Base-by-base conservation (phyloP, 2,329 filamentous ascomycete genomes). In the Nemania abortiva region DNA sequence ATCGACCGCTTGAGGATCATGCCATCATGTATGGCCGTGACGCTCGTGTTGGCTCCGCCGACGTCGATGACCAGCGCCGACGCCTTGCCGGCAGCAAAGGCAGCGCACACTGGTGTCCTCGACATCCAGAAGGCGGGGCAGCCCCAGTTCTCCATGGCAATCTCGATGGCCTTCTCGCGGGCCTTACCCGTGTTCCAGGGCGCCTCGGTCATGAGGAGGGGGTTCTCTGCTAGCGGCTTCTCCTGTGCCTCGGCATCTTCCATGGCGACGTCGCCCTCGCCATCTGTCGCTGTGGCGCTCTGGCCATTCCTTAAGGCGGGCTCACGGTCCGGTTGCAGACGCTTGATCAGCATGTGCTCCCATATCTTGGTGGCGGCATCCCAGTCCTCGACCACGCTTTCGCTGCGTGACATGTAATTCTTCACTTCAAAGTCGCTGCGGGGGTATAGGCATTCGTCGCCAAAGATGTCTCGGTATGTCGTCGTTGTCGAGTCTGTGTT, bases 141-240 rank as follows among this genome's bases (percentile, higher is more conserved):
- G 31, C 94, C 95, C 94, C 96, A 99, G 78, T 90, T 93, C 85
- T 99, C 96, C 91, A 99, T 98, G 68, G 94, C 94, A 71, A 98
- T 90, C 83, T 99, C 96, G 76, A 98, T 95, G 49, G 92, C 91
- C 87, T 96, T 97, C 83, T 99, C 96, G 69, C 97, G 88, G 69
- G 92, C 89, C 84, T 98, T 98, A 52, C 88, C 82, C 29, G 90
- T 87, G 82, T 97, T 98, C 95, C 95, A 98, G 11, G 93, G 92
- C 15, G 95, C 92, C 82, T 99, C 96, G 0, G 94, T 97, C 88
- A 99, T 91, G 68, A 99, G 86, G 69, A 99, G 84, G 7, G 96
- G 97, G 80, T 93, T 96, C 80, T 98, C 96, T 58, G 91, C 89
- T 70, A 99, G 85, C 7, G 93, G 89, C 82, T 94, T 96, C 80